Conservation (phyloP, 495 filamentous ascomycete species). For the Pyrenula massariospora region DNA sequence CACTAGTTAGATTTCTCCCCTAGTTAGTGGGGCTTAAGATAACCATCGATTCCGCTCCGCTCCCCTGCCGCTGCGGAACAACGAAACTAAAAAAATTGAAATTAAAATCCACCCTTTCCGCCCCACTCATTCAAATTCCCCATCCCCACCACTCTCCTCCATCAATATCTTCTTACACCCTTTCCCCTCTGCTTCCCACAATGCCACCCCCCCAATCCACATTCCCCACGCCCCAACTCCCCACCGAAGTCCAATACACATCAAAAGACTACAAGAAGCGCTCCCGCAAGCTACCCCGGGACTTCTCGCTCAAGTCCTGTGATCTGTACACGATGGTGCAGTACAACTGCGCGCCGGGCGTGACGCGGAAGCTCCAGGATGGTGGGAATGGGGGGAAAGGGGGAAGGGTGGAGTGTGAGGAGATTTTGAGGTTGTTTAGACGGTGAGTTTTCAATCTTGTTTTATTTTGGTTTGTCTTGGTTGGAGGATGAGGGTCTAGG, state of each 20-base stretch:
- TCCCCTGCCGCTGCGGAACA: no score
- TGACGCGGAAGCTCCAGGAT: slow-evolving; percentile 44
- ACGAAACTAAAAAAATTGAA: no score
- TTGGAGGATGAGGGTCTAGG: neutral
- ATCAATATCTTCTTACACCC: no score
- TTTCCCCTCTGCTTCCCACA: no score
- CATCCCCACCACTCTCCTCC: no score
- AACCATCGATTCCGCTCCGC: no score
- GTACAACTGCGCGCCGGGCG: slow-evolving; percentile 58
- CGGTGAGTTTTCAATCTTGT: slow-evolving; percentile 38
- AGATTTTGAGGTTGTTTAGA: slow-evolving; percentile 68
- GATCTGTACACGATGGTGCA: slow-evolving; percentile 68
- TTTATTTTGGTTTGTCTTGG: slow-evolving; percentile 1
- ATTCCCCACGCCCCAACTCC: slow-evolving; percentile 43
- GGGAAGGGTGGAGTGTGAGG: slow-evolving; percentile 55
- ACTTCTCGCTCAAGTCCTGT: slow-evolving; percentile 54
- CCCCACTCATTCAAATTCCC: no score
- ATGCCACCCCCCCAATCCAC: slow-evolving; percentile 51
- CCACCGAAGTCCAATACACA: slow-evolving; percentile 28
- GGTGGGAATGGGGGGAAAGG: no score
- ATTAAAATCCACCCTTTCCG: no score
- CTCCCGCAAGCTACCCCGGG: slow-evolving; percentile 32
- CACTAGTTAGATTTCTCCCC: no score
- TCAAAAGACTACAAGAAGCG: slow-evolving; percentile 24
- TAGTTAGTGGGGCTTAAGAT: no score